These are phyloP conservation scores for Acanthamoeba castellanii DNA, from an alignment of 208 protist species.

Conservation along the genomic window DNA sequence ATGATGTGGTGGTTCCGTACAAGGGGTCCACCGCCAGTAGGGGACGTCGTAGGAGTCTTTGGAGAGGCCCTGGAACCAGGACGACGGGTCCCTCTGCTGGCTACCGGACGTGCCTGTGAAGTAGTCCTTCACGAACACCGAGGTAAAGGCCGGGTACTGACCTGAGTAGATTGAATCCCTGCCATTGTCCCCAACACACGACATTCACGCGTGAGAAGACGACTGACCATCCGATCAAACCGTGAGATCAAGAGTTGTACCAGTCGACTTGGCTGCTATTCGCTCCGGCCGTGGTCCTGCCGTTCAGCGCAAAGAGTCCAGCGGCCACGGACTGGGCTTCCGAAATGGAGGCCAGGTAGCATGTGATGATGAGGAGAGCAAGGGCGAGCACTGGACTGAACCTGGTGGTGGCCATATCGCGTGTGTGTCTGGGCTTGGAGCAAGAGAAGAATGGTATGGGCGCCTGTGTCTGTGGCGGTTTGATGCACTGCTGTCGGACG, in stretches of 20 bases:
- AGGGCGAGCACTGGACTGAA: not conserved
- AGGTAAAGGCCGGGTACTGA: not conserved
- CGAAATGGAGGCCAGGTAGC: not conserved
- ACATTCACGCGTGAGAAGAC: not conserved
- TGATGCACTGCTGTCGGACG: too few species aligned
- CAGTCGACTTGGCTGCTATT: conserved; percentile 1
- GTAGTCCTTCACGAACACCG: not conserved
- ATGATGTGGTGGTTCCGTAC: not conserved
- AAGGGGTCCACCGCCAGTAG: not conserved
- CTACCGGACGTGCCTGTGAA: not conserved
- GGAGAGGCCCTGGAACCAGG: not conserved
- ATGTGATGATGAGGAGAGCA: not conserved
- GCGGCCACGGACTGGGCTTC: not conserved
- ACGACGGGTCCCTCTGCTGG: not conserved
- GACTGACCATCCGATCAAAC: not conserved
- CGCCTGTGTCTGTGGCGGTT: too few species aligned
- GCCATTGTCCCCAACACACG: not conserved
- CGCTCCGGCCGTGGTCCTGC: not conserved
- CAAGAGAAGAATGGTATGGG: too few species aligned
- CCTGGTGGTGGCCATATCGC: too few species aligned
- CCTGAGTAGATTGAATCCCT: not conserved
- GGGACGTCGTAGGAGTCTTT: not conserved
- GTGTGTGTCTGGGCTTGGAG: too few species aligned
- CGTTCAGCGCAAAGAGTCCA: not conserved
- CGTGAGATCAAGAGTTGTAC: not conserved